phyloP scores from a whole-genome alignment of 2,329 filamentous ascomycete genomes.

The Camillea tinctor region DNA sequence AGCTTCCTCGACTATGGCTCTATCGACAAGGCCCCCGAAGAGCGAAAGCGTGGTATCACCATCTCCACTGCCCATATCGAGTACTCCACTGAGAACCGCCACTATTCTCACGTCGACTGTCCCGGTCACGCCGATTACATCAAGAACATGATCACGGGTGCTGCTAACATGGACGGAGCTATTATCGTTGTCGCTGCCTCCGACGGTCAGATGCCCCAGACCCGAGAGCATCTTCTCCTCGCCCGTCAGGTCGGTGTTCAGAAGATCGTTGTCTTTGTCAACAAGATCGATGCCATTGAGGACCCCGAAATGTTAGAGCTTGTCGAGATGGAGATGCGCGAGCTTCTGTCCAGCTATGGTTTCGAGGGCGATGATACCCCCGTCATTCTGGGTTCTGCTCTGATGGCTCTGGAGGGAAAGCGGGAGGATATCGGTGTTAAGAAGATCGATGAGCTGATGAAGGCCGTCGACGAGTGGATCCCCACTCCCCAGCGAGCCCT shows the following conservation, averaged over 20 bases:
- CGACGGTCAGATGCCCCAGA: constrained; percentile 99
- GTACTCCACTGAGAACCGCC: constrained; percentile 88
- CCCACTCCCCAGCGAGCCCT: constrained; percentile 90
- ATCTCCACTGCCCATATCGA: constrained; percentile 98
- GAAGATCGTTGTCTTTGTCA: constrained; percentile 98
- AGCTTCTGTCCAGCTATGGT: constrained; percentile 86
- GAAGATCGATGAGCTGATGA: constrained; percentile 90
- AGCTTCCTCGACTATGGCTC: constrained; percentile 95
- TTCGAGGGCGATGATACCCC: constrained; percentile 98
- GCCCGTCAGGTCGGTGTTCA: constrained; percentile 98
- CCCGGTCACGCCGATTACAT: constrained; percentile 99
- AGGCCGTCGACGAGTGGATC: constrained; percentile 92
- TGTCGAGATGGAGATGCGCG: constrained; percentile 99
- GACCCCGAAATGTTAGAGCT: constrained; percentile 99
- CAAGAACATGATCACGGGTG: constrained; percentile 99
- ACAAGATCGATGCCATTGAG: constrained; percentile 97
- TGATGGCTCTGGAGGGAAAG: constrained; percentile 88
- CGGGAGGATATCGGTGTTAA: constrained; percentile 79
- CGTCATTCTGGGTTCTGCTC: constrained; percentile 93
- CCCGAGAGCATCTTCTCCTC: constrained; percentile 94
- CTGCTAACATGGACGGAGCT: constrained; percentile 98
- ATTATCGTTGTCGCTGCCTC: constrained; percentile 98
- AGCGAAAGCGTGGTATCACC: constrained; percentile 99
- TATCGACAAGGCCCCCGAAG: constrained; percentile 98
- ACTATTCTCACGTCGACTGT: constrained; percentile 99